These are phyloP conservation scores for Ceratobasidium papillatum DNA, from an alignment of 1,284 basidiomycete genomes.

Conservation along the genomic window DNA sequence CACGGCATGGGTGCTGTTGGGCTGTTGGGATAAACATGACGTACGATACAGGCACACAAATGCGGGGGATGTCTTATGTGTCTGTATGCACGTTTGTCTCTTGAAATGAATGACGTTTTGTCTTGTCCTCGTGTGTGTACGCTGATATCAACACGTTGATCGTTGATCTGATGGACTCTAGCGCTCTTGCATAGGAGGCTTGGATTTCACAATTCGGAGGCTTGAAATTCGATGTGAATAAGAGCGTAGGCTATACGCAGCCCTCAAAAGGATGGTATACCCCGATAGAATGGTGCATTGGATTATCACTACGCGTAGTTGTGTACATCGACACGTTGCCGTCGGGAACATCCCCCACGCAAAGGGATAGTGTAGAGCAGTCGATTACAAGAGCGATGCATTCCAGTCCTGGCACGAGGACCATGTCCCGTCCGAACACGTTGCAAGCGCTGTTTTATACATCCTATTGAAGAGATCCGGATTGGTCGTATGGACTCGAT, in stretches of 20 bases:
- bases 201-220: too few species aligned
- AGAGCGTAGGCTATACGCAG: neutral
- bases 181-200: neutral
- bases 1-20: neutral
- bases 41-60: neutral
- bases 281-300: neutral
- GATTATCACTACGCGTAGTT: slow-evolving; percentile 5
- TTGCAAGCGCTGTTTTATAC: slow-evolving; percentile 22
- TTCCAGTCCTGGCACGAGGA: slow-evolving; percentile 20
- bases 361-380: neutral
- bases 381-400: neutral
- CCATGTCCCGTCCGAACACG: slow-evolving; percentile 22
- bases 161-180: neutral
- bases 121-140: slow-evolving; percentile 3
- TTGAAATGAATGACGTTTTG: slow-evolving; percentile 20
- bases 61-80: neutral
- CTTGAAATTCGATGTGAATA: neutral
- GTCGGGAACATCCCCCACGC: slow-evolving; percentile 24
- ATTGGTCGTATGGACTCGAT: slow-evolving; percentile 13
- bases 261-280: neutral
- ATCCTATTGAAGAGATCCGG: neutral
- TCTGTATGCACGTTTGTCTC: neutral
- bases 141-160: slow-evolving; percentile 1
- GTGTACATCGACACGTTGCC: slow-evolving; percentile 22
- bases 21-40: slow-evolving; percentile 15